Evolutionary conservation across 139 green algal species (phyloP).

Genomic region (Astrephomene gubernaculifera): DNA sequence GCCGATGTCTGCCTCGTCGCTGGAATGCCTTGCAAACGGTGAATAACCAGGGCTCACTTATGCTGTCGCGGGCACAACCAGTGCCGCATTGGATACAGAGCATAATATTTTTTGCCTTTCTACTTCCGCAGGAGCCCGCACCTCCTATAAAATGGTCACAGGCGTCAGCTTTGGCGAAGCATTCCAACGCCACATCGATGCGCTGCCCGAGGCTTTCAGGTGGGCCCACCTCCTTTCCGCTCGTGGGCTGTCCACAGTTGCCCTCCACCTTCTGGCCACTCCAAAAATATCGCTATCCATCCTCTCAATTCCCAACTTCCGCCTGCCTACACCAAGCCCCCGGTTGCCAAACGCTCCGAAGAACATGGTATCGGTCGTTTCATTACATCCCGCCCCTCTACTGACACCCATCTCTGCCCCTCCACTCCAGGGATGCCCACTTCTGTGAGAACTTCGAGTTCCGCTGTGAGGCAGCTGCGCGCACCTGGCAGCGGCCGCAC

Average conservation of each 20-base stretch:
- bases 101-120: background rate
- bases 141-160: constrained; percentile 84
- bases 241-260: no score
- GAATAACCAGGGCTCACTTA: background rate
- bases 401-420: background rate
- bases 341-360: no score
- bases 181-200: constrained; percentile 55
- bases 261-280: no score
- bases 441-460: constrained; percentile 88
- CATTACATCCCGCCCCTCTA: no score
- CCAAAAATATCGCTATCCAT: no score
- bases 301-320: background rate
- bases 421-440: background rate
- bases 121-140: constrained; percentile 70
- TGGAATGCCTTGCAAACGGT: constrained; percentile 91
- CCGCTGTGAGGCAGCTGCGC: constrained; percentile 75
- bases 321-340: background rate
- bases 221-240: no score
- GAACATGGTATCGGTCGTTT: no score
- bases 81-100: no score
- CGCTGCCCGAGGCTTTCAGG: constrained; percentile 78
- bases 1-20: constrained; percentile 80
- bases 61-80: no score
- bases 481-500: constrained; percentile 89
- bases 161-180: constrained; percentile 72